Percentiles rank a stretch among this genome's conserved stretches.
These are phyloP conservation scores for Saccharomycopsis sp. DNA, from an alignment of 805 yeast species.

Conservation along the genomic window DNA sequence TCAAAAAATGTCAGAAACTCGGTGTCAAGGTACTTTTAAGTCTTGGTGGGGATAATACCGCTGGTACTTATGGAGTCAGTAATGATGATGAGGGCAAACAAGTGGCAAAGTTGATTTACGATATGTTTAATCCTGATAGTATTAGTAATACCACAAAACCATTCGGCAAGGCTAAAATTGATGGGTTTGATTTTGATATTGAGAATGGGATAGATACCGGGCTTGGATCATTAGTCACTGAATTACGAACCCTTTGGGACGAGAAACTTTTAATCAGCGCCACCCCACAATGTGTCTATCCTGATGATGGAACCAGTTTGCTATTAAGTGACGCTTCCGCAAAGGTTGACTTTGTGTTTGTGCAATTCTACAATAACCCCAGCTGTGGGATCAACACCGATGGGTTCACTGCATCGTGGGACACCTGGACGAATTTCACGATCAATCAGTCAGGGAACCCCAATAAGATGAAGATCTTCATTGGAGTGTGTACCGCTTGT, in stretches of 20 bases:
- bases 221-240: conserved; percentile 47
- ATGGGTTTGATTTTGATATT: conserved; percentile 90
- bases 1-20: conserved; percentile 56
- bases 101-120: conserved; percentile 51
- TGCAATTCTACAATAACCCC: conserved; percentile 67
- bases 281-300: conserved; percentile 72
- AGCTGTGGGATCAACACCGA: conserved; percentile 31
- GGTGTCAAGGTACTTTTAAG: conserved; percentile 76
- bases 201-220: conserved; percentile 59
- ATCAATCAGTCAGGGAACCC: conserved; percentile 30
- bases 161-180: conserved; percentile 52
- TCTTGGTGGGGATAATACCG: conserved; percentile 31
- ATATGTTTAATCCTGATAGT: conserved; percentile 43
- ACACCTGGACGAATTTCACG: conserved; percentile 37
- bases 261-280: conserved; percentile 58
- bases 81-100: conserved; percentile 65
- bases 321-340: conserved; percentile 43
- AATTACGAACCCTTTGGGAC: conserved; percentile 30
- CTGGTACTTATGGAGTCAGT: conserved; percentile 77
- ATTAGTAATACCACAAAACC: conserved; percentile 26
- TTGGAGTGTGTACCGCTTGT: conserved; percentile 51
- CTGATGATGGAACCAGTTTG: conserved; percentile 44
- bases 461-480: conserved; percentile 40
- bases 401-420: conserved; percentile 33
- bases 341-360: conserved; percentile 53